These are phyloP conservation scores for Fusarium succisae DNA, from an alignment of 2,329 filamentous ascomycete species.

Conservation along the genomic window DNA sequence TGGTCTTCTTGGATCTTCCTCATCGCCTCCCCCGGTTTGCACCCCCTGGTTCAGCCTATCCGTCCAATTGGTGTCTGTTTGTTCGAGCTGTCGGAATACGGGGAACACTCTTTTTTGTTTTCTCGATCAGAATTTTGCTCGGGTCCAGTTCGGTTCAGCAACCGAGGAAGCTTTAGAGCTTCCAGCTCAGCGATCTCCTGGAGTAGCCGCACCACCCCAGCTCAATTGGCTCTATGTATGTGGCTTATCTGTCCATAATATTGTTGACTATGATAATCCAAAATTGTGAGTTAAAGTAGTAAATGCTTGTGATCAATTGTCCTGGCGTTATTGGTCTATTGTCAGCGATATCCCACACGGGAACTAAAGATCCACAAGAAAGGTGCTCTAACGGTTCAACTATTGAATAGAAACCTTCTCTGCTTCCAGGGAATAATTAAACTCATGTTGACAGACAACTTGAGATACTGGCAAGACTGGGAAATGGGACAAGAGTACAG, in stretches of 20 bases:
- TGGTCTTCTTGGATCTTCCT: constrained; percentile 34
- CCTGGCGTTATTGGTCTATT: constrained; percentile 10
- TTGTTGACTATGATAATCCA: constrained; percentile 14
- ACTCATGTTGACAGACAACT: too few relatives aligned
- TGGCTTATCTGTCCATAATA: not conserved
- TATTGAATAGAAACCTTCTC: not conserved
- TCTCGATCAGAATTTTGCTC: constrained; percentile 1
- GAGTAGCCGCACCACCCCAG: not conserved
- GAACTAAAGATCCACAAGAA: constrained; percentile 34
- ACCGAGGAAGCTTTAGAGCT: not conserved
- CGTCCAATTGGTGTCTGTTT: constrained; percentile 34
- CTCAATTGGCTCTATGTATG: not conserved
- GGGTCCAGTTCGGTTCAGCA: constrained; percentile 1
- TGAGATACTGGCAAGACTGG: not conserved
- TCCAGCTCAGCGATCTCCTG: constrained; percentile 10
- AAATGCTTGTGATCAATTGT: constrained; percentile 25
- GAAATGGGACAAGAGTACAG: not conserved
- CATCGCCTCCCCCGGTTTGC: constrained; percentile 33
- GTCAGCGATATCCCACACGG: constrained; percentile 24
- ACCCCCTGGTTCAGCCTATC: constrained; percentile 27
- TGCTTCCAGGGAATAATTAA: not conserved
- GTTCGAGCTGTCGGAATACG: constrained; percentile 7
- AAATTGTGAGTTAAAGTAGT: not conserved
- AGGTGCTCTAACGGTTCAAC: constrained; percentile 33
- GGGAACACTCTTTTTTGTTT: constrained; percentile 18